phyloP scores from a whole-genome alignment of 2,329 filamentous ascomycete genomes.

The Teratosphaeria destructans region DNA sequence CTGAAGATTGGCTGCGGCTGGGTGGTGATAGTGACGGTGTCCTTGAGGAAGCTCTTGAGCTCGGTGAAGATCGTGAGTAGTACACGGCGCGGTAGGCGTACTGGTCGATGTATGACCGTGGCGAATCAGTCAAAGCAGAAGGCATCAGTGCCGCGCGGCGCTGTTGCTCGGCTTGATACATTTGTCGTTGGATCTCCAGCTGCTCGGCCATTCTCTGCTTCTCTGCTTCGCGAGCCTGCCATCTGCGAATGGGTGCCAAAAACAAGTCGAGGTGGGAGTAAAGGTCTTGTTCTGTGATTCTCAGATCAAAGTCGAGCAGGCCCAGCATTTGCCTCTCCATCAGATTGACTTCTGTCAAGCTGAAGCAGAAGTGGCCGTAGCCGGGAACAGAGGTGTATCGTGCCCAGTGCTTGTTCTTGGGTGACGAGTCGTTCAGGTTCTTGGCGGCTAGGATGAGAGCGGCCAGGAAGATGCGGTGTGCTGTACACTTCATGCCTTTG shows the following conservation, averaged over 20 bases:
- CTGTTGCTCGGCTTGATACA: conserved; percentile 30
- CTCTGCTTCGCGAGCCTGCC: conserved; percentile 44
- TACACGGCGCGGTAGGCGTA: conserved; percentile 19
- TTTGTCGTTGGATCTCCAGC: conserved; percentile 22
- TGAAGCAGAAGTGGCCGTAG: conserved; percentile 77
- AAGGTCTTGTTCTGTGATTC: conserved; percentile 75
- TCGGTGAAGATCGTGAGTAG: conserved; percentile 15
- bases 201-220: conserved; percentile 38
- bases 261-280: conserved; percentile 81
- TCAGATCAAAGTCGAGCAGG: conserved; percentile 87
- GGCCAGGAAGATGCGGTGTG: conserved; percentile 93
- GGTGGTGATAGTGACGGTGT: conserved; percentile 41
- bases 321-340: conserved; percentile 99
- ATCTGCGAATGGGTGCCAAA: conserved; percentile 68
- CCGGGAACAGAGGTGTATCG: conserved; percentile 72
- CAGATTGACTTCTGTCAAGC: conserved; percentile 88
- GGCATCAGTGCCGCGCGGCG: conserved; percentile 4
- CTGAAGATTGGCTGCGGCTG: conserved; percentile 28
- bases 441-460: conserved; percentile 80
- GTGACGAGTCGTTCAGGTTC: conserved; percentile 96
- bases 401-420: conserved; percentile 99
- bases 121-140: conserved; percentile 18
- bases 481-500: conserved; percentile 91
- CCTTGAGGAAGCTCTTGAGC: conserved; percentile 30
- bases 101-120: conserved; percentile 21